A percentile compares a stretch with the other conserved stretches of the same genome.
Conservation (phyloP, 2,329 filamentous ascomycete genomes). For the Colletotrichum acutatum region DNA sequence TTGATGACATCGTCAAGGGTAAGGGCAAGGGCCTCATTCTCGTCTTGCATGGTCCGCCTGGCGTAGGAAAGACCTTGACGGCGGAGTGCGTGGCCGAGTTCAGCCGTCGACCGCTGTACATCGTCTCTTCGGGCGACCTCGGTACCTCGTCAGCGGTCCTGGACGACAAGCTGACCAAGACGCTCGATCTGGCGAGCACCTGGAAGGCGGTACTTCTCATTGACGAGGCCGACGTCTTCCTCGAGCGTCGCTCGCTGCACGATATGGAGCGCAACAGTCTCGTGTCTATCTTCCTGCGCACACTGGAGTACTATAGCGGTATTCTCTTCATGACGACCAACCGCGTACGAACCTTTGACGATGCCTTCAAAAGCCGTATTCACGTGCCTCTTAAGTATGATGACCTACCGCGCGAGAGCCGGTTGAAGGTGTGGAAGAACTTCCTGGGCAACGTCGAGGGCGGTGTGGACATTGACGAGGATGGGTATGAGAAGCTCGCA, state of each 20-base stretch:
- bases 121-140: slow-evolving; percentile 73
- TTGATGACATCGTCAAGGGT: slow-evolving; percentile 64
- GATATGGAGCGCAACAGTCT: slow-evolving; percentile 88
- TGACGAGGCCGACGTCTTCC: slow-evolving; percentile 87
- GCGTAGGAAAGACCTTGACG: slow-evolving; percentile 62
- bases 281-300: slow-evolving; percentile 73
- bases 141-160: slow-evolving; percentile 73
- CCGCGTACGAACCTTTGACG: slow-evolving; percentile 78
- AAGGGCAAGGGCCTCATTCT: slow-evolving; percentile 55
- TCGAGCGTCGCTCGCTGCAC: slow-evolving; percentile 84
- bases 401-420: slow-evolving; percentile 76
- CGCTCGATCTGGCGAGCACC: slow-evolving; percentile 83
- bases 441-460: slow-evolving; percentile 19
- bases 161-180: slow-evolving; percentile 78
- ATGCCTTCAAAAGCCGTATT: slow-evolving; percentile 89
- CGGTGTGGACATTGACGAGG: slow-evolving; percentile 53
- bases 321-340: slow-evolving; percentile 64
- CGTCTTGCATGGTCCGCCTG: slow-evolving; percentile 59
- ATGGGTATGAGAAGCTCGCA: slow-evolving; percentile 67
- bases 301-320: slow-evolving; percentile 62
- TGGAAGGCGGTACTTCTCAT: slow-evolving; percentile 89
- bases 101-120: slow-evolving; percentile 60
- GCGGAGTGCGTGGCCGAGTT: slow-evolving; percentile 62
- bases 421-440: slow-evolving; percentile 50
- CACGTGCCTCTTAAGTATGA: slow-evolving; percentile 88